Percentiles rank a stretch among this genome's conserved stretches.
Evolutionary conservation across 352 stramenopile genomes (phyloP).

Genomic region (Phytophthora pistaciae): DNA sequence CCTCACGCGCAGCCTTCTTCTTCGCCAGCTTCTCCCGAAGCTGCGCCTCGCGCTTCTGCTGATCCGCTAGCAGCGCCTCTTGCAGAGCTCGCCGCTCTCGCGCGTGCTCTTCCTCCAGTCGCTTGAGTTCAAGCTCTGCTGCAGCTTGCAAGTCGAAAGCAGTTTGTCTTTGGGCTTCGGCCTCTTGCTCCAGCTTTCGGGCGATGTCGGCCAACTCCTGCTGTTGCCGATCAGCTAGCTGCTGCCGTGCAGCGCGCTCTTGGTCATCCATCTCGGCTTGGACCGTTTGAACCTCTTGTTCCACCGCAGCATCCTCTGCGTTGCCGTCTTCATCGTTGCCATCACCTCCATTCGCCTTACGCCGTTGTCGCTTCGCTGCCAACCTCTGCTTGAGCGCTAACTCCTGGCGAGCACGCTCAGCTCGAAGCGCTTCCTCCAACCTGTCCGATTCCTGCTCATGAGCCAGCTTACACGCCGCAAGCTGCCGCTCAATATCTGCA

Average conservation of each 20-base stretch:
- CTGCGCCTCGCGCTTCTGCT: slow-evolving; percentile 46
- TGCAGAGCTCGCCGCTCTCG: slow-evolving; percentile 43
- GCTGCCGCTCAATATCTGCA: slow-evolving; percentile 45
- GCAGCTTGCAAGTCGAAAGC: slow-evolving; percentile 30
- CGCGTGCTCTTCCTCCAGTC: slow-evolving; percentile 59
- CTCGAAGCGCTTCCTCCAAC: slow-evolving; percentile 39
- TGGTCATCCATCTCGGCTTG: slow-evolving; percentile 37
- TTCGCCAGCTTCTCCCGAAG: slow-evolving; percentile 61
- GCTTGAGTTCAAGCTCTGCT: slow-evolving; percentile 47
- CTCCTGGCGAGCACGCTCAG: slow-evolving; percentile 50
- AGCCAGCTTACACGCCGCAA: slow-evolving; percentile 41
- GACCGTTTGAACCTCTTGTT: slow-evolving; percentile 11
- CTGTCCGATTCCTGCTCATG: slow-evolving; percentile 40
- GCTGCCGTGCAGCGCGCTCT: slow-evolving; percentile 17
- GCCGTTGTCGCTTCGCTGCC: slow-evolving; percentile 36
- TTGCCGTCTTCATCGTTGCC: background rate
- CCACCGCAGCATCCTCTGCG: background rate
- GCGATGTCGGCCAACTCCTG: slow-evolving; percentile 24
- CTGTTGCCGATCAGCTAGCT: slow-evolving; percentile 37
- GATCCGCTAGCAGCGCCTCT: slow-evolving; percentile 41
- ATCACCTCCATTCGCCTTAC: slow-evolving; percentile 1
- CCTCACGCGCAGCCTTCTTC: slow-evolving; percentile 31
- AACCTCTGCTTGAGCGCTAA: slow-evolving; percentile 50
- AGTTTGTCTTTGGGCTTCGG: slow-evolving; percentile 21
- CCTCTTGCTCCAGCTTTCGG: slow-evolving; percentile 47